Evolutionary conservation across 805 yeast genomes (phyloP).

Genomic region (Ogataea thermomethanolica): DNA sequence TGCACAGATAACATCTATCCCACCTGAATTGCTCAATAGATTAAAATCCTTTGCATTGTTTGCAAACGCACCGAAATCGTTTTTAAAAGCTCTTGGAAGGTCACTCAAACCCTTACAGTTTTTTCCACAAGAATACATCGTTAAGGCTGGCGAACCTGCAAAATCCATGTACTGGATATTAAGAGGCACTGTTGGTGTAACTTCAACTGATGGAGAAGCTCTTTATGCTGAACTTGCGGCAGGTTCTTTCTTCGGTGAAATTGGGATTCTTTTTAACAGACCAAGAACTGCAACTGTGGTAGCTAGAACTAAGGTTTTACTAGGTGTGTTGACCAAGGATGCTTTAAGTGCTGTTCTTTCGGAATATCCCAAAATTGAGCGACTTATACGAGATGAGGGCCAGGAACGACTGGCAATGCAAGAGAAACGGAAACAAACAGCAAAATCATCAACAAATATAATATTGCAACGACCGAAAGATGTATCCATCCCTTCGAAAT

Average conservation of each 20-base stretch:
- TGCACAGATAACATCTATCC: slow-evolving; percentile 33
- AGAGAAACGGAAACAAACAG: slow-evolving; percentile 53
- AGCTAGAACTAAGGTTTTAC: slow-evolving; percentile 60
- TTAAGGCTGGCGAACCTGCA: slow-evolving; percentile 69
- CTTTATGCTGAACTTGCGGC: slow-evolving; percentile 65
- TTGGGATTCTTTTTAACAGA: slow-evolving; percentile 69
- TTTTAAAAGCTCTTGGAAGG: slow-evolving; percentile 56
- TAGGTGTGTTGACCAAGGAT: slow-evolving; percentile 67
- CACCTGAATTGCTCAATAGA: slow-evolving; percentile 52
- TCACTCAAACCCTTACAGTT: slow-evolving; percentile 56
- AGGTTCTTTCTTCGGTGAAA: slow-evolving; percentile 76
- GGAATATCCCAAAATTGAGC: slow-evolving; percentile 60
- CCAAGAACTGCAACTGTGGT: slow-evolving; percentile 80
- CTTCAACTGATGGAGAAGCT: slow-evolving; percentile 75
- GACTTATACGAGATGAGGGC: slow-evolving; percentile 72
- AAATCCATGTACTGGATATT: slow-evolving; percentile 78
- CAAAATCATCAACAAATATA: slow-evolving; percentile 28
- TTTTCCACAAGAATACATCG: slow-evolving; percentile 66
- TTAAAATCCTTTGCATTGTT: slow-evolving; percentile 62
- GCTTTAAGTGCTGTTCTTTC: slow-evolving; percentile 56
- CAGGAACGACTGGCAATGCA: slow-evolving; percentile 72
- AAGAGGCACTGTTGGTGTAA: slow-evolving; percentile 72
- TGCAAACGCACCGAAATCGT: slow-evolving; percentile 61
- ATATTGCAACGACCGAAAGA: slow-evolving; percentile 10
- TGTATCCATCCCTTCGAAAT: background rate